Evolutionary conservation across 1,139 yeast genomes (phyloP).

Genomic region (Lodderomyces margitis): DNA sequence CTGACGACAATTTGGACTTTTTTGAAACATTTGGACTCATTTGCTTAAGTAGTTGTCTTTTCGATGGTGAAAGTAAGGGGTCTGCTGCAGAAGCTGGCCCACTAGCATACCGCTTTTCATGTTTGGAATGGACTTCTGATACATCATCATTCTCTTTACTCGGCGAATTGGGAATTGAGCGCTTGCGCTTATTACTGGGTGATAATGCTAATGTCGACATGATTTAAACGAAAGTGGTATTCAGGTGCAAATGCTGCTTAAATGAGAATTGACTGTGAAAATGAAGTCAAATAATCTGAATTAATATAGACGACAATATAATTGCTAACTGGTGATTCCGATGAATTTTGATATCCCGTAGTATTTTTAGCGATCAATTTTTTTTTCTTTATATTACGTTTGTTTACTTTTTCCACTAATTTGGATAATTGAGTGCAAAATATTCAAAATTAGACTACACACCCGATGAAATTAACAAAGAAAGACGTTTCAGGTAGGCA

Average conservation of each 20-base stretch:
- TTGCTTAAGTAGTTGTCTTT: constrained; percentile 33
- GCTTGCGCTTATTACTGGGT: constrained; percentile 9
- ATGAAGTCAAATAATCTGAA: too few relatives aligned
- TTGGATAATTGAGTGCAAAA: constrained; percentile 3
- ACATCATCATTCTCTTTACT: constrained; percentile 2
- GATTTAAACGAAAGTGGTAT: background rate
- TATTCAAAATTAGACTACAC: too few relatives aligned
- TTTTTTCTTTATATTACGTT: background rate
- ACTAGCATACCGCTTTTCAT: constrained; percentile 3
- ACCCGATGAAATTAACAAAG: background rate
- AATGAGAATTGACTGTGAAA: background rate
- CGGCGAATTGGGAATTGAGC: constrained; percentile 3
- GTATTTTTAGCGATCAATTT: background rate
- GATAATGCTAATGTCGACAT: constrained; percentile 7
- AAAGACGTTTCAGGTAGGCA: background rate
- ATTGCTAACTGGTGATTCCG: background rate
- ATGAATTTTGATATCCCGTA: background rate
- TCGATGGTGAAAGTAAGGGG: constrained; percentile 25
- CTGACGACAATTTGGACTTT: constrained; percentile 13
- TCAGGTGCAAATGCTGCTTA: background rate
- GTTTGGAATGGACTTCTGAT: background rate
- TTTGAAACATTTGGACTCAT: constrained; percentile 45
- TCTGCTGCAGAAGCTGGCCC: constrained; percentile 6
- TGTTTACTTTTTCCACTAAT: constrained; percentile 5
- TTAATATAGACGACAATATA: too few relatives aligned